Percentiles rank a stretch among this genome's conserved stretches.
phyloP scores from a whole-genome alignment of 2,329 filamentous ascomycete species.

The Fusarium lateritium region DNA sequence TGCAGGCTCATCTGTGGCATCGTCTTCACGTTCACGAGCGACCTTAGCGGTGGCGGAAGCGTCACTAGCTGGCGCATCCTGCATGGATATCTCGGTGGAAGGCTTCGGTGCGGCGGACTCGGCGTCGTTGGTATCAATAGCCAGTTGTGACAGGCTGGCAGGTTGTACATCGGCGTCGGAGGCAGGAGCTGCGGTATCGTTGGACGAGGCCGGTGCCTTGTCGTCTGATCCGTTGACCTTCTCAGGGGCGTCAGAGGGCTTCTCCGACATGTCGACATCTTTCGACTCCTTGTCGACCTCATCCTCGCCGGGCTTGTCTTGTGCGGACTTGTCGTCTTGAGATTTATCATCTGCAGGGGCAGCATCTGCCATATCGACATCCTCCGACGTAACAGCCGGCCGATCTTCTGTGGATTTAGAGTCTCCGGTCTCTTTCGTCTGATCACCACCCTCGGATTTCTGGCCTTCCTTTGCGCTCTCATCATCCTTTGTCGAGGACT shows the following conservation, averaged over 20 bases:
- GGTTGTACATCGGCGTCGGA: conserved; percentile 56
- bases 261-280: conserved; percentile 50
- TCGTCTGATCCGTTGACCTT: conserved; percentile 37
- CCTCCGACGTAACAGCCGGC: conserved; percentile 13
- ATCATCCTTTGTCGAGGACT: conserved; percentile 12
- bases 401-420: conserved; percentile 14
- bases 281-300: conserved; percentile 26
- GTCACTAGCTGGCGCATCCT: conserved; percentile 58
- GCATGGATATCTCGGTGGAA: conserved; percentile 65
- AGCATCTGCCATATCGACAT: conserved; percentile 38
- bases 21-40: conserved; percentile 83
- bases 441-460: conserved; percentile 34
- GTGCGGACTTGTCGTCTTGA: conserved; percentile 13
- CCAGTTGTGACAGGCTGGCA: conserved; percentile 57
- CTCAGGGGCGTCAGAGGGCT: conserved; percentile 30
- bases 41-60: conserved; percentile 68
- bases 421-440: conserved; percentile 20
- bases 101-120: conserved; percentile 48
- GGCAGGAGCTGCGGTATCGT: conserved; percentile 43
- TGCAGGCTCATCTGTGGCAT: conserved; percentile 74
- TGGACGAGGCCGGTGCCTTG: conserved; percentile 24
- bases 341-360: conserved; percentile 18
- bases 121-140: conserved; percentile 55
- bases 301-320: conserved; percentile 19
- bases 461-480: conserved; percentile 25